Percentiles rank a stretch among this genome's conserved stretches.
Conservation (phyloP, 176 grass and related monocot species). For the Leersia perrieri region DNA sequence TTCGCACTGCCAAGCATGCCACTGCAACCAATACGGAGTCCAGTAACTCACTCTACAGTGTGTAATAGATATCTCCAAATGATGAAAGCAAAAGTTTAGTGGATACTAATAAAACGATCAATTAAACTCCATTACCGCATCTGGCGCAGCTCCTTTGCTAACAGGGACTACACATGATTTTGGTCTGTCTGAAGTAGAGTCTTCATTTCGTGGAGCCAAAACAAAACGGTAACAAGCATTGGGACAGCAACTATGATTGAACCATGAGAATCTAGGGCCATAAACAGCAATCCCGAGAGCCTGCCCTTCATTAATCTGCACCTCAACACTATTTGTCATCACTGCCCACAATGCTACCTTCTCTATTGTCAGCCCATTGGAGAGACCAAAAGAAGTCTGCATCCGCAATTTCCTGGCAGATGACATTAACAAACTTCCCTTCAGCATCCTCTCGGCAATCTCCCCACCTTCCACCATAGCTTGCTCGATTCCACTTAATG, state of each 20-base stretch:
- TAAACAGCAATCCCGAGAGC: slow-evolving; percentile 71
- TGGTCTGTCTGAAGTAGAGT: slow-evolving; percentile 12
- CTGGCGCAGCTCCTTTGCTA: slow-evolving; percentile 27
- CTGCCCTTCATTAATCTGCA: slow-evolving; percentile 55
- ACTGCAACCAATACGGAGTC: slow-evolving; percentile 49
- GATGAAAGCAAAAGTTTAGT: slow-evolving; percentile 10
- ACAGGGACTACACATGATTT: slow-evolving; percentile 37
- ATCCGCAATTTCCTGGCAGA: slow-evolving; percentile 40
- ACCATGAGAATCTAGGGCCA: slow-evolving; percentile 79
- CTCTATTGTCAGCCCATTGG: slow-evolving; percentile 27
- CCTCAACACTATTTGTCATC: slow-evolving; percentile 68
- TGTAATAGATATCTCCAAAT: slow-evolving; percentile 1
- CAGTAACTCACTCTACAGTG: neutral
- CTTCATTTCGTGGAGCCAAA: slow-evolving; percentile 10
- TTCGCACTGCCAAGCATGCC: slow-evolving; percentile 39
- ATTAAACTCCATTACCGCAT: slow-evolving; percentile 40
- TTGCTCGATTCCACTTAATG: slow-evolving; percentile 48
- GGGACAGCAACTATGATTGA: slow-evolving; percentile 88
- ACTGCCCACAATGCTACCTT: slow-evolving; percentile 65
- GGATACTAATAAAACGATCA: slow-evolving; percentile 9
- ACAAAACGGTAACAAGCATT: slow-evolving; percentile 70
- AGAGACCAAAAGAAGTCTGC: neutral
- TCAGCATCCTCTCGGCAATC: slow-evolving; percentile 49
- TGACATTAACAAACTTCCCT: slow-evolving; percentile 58
- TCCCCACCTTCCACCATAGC: slow-evolving; percentile 50